phyloP scores from a whole-genome alignment of 768 basidiomycete species.

The Suillus spraguei region DNA sequence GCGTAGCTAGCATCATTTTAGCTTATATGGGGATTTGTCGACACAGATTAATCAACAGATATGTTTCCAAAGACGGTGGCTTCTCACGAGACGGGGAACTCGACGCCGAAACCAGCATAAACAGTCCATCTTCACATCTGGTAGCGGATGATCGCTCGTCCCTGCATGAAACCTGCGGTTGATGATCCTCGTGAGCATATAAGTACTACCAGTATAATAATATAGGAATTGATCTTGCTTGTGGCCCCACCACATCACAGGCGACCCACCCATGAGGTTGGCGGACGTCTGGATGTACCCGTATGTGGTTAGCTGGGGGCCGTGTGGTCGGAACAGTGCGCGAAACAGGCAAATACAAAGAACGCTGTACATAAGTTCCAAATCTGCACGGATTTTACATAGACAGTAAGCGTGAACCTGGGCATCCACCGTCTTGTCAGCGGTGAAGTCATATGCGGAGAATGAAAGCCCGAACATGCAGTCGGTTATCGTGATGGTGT shows the following conservation, averaged over 20 bases:
- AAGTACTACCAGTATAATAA: slow-evolving; percentile 22
- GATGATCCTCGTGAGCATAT: background rate
- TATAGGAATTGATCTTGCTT: slow-evolving; percentile 15
- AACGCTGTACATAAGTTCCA: slow-evolving; percentile 28
- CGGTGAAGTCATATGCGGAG: background rate
- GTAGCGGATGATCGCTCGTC: slow-evolving; percentile 1
- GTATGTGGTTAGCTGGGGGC: slow-evolving; percentile 34
- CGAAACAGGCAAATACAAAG: slow-evolving; percentile 23
- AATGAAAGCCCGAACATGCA: slow-evolving; percentile 36
- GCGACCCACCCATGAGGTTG: slow-evolving; percentile 38
- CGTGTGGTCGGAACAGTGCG: slow-evolving; percentile 20
- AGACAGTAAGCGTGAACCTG: slow-evolving; percentile 19
- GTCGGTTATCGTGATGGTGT: slow-evolving; percentile 17
- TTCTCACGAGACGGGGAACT: background rate
- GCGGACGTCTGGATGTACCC: slow-evolving; percentile 37
- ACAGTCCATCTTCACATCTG: slow-evolving; percentile 10
- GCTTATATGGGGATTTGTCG: background rate
- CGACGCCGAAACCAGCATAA: background rate
- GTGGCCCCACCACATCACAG: slow-evolving; percentile 34
- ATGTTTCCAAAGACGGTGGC: background rate
- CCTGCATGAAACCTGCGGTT: background rate
- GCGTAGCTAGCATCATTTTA: background rate
- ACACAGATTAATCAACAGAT: background rate
- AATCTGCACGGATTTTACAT: slow-evolving; percentile 19
- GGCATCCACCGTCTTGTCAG: background rate